A percentile compares a stretch with the other conserved stretches of the same genome.
Evolutionary conservation across 352 stramenopile genomes (phyloP).

Genomic region (Thalassiosira ordinaria): DNA sequence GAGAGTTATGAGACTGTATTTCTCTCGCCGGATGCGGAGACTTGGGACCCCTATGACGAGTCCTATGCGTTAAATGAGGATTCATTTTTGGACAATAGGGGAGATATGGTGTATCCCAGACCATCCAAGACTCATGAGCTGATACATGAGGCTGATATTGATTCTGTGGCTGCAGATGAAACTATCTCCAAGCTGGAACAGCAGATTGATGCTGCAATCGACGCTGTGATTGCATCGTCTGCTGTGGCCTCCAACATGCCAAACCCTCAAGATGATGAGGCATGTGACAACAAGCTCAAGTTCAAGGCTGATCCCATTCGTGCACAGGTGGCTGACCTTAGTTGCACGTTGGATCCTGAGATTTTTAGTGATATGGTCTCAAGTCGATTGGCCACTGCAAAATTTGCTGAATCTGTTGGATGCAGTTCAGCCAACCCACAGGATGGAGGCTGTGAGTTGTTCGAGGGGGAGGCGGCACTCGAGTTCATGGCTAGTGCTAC

Average conservation of each 20-base stretch:
- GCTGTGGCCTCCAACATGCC: neutral
- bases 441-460: neutral
- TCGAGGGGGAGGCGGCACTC: neutral
- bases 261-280: neutral
- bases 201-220: neutral
- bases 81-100: slow-evolving; percentile 7
- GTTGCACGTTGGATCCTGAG: neutral
- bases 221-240: neutral
- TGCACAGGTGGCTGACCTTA: neutral
- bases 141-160: neutral
- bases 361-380: neutral
- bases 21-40: slow-evolving; percentile 11
- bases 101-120: neutral
- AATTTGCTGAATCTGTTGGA: neutral
- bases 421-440: neutral
- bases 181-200: neutral
- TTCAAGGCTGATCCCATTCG: slow-evolving; percentile 1
- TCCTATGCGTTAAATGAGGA: slow-evolving; percentile 8
- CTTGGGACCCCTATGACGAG: slow-evolving; percentile 5
- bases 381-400: neutral
- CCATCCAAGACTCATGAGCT: neutral
- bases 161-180: neutral
- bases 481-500: neutral
- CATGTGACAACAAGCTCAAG: neutral
- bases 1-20: slow-evolving; percentile 12